phyloP scores from a whole-genome alignment of 768 basidiomycete species.

The Podaxis sp. region DNA sequence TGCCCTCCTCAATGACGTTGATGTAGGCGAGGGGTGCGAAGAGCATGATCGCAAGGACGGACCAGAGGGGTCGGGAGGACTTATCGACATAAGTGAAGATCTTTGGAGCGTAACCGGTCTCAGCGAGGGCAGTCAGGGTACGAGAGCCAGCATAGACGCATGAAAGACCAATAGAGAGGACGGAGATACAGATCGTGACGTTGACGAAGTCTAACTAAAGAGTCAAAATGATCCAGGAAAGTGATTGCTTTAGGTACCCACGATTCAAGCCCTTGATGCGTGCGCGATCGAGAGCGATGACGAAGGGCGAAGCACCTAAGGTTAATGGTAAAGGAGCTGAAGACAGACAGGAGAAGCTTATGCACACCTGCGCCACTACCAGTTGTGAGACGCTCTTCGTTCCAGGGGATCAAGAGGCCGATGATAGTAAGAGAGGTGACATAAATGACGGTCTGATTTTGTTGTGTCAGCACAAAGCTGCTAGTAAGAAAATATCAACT shows the following conservation, averaged over 20 bases:
- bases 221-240: background rate
- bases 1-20: constrained; percentile 36
- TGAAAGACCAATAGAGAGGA: constrained; percentile 45
- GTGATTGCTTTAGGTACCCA: constrained; percentile 20
- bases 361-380: constrained; percentile 32
- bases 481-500: constrained; percentile 13
- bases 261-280: constrained; percentile 42
- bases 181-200: constrained; percentile 44
- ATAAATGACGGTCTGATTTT: constrained; percentile 41
- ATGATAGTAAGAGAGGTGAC: constrained; percentile 44
- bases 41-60: constrained; percentile 35
- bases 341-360: background rate
- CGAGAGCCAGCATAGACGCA: constrained; percentile 47
- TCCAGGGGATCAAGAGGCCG: constrained; percentile 37
- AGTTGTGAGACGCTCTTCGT: constrained; percentile 36
- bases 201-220: constrained; percentile 37
- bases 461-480: background rate
- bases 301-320: constrained; percentile 42
- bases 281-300: constrained; percentile 41
- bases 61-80: constrained; percentile 44
- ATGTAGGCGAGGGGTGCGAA: constrained; percentile 42
- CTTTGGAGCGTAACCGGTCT: constrained; percentile 47
- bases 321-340: background rate
- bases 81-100: constrained; percentile 47
- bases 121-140: constrained; percentile 44